A percentile compares a stretch with the other conserved stretches of the same genome.
These are phyloP conservation scores for Boletellus sp. DNA, from an alignment of 768 basidiomycete genomes.

Conservation along the genomic window DNA sequence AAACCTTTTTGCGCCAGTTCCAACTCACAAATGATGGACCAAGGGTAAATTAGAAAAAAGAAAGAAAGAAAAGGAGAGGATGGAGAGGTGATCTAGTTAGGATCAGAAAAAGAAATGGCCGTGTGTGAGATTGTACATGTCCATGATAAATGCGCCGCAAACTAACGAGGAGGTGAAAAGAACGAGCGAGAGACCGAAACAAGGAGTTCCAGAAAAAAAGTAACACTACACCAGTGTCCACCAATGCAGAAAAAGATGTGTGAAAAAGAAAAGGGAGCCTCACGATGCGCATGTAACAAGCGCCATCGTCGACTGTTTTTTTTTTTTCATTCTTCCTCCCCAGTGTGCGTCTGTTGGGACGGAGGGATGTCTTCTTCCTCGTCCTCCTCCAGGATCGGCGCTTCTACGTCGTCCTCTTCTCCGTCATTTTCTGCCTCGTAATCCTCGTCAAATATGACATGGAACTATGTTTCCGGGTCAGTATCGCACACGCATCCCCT, in stretches of 20 bases:
- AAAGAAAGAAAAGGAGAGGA: too few relatives aligned
- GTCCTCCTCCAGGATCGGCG: conserved; percentile 65
- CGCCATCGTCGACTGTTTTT: background rate
- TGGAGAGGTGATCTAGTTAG: conserved; percentile 2
- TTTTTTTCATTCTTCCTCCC: conserved; percentile 18
- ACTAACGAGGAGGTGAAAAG: conserved; percentile 1
- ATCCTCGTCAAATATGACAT: conserved; percentile 75
- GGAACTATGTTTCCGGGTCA: conserved; percentile 40
- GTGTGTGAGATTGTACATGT: conserved; percentile 27
- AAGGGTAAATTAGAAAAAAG: conserved; percentile 11
- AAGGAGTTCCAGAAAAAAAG: conserved; percentile 6
- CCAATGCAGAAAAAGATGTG: conserved; percentile 8
- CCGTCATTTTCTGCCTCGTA: conserved; percentile 47
- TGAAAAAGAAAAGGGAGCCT: conserved; percentile 8
- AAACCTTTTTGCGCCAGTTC: conserved; percentile 21
- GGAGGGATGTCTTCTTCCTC: conserved; percentile 40
- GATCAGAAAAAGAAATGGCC: conserved; percentile 5
- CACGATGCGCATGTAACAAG: conserved; percentile 7
- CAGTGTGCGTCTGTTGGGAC: conserved; percentile 22
- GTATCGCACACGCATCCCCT: background rate
- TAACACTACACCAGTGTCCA: conserved; percentile 27
- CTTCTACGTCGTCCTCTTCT: conserved; percentile 65
- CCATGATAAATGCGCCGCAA: conserved; percentile 30
- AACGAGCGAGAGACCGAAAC: conserved; percentile 2
- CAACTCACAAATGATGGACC: conserved; percentile 16